Evolutionary conservation across 177 flowering plant genomes (phyloP).

Genomic region (Tripterygium wilfordii): DNA sequence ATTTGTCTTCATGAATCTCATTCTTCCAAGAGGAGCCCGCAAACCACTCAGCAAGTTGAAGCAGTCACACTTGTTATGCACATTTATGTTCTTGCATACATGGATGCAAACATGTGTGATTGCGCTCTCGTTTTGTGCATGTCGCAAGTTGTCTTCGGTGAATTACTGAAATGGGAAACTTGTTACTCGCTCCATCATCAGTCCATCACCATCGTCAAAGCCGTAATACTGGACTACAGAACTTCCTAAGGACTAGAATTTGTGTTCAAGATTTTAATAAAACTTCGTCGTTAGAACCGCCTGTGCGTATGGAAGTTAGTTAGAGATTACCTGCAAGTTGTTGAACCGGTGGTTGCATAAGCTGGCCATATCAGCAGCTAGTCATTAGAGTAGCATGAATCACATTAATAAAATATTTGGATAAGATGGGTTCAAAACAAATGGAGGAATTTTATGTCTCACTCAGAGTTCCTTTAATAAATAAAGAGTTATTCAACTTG

Average conservation of each 20-base stretch:
- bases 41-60: conserved; percentile 9
- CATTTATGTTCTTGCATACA: not conserved
- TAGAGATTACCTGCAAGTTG: too few species aligned
- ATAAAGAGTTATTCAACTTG: conserved; percentile 6
- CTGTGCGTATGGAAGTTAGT: too few species aligned
- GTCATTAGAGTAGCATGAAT: not conserved
- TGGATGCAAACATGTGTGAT: not conserved
- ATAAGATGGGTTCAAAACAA: not conserved
- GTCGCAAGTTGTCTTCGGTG: not conserved
- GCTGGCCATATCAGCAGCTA: not conserved
- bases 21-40: conserved; percentile 24
- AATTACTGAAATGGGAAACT: too few species aligned
- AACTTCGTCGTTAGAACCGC: too few species aligned
- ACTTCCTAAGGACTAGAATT: too few species aligned
- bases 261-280: too few species aligned
- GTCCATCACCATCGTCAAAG: too few species aligned
- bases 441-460: conserved; percentile 12
- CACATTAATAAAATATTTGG: not conserved
- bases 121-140: not conserved
- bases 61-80: not conserved
- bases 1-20: conserved; percentile 25
- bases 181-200: too few species aligned
- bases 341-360: not conserved
- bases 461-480: not conserved
- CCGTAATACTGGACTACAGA: too few species aligned